A percentile compares a stretch with the other conserved stretches of the same genome.
Evolutionary conservation across 148 eudicot species (phyloP).

Genomic region (Tetragonia tetragonoides): DNA sequence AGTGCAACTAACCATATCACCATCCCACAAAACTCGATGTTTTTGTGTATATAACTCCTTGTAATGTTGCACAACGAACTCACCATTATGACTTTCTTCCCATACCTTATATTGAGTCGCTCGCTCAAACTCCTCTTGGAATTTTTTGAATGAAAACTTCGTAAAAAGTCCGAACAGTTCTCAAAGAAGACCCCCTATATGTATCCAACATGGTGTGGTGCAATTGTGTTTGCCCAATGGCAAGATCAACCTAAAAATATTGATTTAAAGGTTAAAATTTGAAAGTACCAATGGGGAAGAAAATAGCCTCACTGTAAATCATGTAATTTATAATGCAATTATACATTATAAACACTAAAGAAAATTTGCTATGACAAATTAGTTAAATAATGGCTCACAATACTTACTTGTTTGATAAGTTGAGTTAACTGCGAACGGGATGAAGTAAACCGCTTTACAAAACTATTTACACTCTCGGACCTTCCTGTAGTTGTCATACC

Average conservation of each 20-base stretch:
- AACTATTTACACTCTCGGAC: not conserved
- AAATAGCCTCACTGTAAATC: not conserved
- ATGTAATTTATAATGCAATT: no score
- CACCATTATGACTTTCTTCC: not conserved
- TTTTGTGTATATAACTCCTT: not conserved
- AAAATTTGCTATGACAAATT: no score
- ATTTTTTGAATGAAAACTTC: not conserved
- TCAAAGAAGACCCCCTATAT: no score
- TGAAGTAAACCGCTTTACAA: not conserved
- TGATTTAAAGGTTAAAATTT: not conserved
- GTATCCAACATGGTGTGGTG: no score
- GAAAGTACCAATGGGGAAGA: not conserved
- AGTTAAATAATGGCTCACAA: not conserved
- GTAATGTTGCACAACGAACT: not conserved
- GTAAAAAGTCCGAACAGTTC: no score
- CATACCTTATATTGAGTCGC: not conserved
- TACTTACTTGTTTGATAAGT: not conserved
- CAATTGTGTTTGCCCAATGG: no score
- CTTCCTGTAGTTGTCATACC: not conserved
- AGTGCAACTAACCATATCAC: slow-evolving; percentile 12
- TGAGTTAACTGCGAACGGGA: not conserved
- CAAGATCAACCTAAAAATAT: not conserved
- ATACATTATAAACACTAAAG: no score
- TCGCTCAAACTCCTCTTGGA: not conserved
- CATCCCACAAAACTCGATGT: slow-evolving; percentile 5